Evolutionary conservation across 768 basidiomycete genomes (phyloP).

Genomic region (Leccinum variicolor): DNA sequence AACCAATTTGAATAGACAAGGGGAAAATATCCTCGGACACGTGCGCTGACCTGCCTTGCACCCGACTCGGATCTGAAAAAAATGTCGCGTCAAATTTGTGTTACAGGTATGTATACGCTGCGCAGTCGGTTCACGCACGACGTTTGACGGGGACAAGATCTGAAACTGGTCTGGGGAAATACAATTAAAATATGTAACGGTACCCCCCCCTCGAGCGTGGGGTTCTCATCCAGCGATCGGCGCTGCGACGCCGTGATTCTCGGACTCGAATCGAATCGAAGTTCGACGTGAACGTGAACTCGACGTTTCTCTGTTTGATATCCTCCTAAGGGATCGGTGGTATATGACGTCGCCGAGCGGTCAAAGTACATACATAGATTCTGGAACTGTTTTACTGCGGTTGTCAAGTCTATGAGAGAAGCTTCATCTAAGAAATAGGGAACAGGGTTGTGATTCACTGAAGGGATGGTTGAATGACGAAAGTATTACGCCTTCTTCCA

Average conservation of each 20-base stretch:
- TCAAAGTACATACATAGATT: neutral
- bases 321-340: neutral
- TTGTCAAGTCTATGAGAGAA: slow-evolving; percentile 2
- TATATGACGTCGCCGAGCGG: neutral
- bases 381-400: slow-evolving; percentile 2
- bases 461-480: neutral
- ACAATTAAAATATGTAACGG: neutral
- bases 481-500: neutral
- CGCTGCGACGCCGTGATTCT: neutral
- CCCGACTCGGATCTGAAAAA: neutral
- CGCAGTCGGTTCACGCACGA: neutral
- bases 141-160: neutral
- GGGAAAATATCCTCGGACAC: neutral
- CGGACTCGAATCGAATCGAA: neutral
- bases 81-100: neutral
- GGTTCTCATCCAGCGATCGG: neutral
- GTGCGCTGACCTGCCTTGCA: neutral
- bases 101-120: neutral
- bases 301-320: neutral
- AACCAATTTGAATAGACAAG: neutral
- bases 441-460: neutral
- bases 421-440: neutral
- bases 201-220: neutral
- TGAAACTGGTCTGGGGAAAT: neutral
- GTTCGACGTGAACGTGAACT: neutral